Conservation (phyloP, 2,329 filamentous ascomycete species). For the Cercospora sp. region DNA sequence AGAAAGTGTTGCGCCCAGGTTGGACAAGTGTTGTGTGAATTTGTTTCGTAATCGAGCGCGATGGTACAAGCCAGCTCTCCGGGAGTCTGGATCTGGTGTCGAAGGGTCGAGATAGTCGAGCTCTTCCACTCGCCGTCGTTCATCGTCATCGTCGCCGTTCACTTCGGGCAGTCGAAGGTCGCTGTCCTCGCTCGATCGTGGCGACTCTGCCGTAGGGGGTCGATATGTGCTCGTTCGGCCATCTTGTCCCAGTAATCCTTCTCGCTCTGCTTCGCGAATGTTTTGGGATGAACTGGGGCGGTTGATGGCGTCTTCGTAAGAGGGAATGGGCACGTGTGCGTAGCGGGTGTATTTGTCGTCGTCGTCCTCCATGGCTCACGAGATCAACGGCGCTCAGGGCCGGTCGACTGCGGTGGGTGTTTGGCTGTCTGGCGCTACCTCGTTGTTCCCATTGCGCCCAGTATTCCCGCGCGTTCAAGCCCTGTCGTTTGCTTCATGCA, state of each 20-base stretch:
- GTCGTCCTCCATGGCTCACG: constrained; percentile 18
- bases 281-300: constrained; percentile 51
- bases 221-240: constrained; percentile 58
- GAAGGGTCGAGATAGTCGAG: constrained; percentile 73
- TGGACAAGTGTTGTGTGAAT: constrained; percentile 59
- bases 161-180: constrained; percentile 55
- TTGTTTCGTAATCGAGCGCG: constrained; percentile 48
- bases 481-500: background rate
- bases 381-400: constrained; percentile 1
- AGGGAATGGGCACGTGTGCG: constrained; percentile 65
- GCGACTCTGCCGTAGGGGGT: constrained; percentile 79
- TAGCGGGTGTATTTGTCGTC: constrained; percentile 30
- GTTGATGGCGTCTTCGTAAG: constrained; percentile 76
- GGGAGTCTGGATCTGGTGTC: constrained; percentile 25
- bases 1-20: constrained; percentile 58
- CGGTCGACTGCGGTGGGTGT: background rate
- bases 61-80: constrained; percentile 36
- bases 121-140: constrained; percentile 79
- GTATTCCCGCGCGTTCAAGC: background rate
- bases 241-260: constrained; percentile 66
- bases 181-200: constrained; percentile 61
- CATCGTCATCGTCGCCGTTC: constrained; percentile 53
- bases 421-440: constrained; percentile 4
- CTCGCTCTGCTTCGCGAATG: constrained; percentile 66
- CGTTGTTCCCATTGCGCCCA: background rate